Conservation (phyloP, 2,329 filamentous ascomycete genomes). For the Aureobasidium melanogenum region DNA sequence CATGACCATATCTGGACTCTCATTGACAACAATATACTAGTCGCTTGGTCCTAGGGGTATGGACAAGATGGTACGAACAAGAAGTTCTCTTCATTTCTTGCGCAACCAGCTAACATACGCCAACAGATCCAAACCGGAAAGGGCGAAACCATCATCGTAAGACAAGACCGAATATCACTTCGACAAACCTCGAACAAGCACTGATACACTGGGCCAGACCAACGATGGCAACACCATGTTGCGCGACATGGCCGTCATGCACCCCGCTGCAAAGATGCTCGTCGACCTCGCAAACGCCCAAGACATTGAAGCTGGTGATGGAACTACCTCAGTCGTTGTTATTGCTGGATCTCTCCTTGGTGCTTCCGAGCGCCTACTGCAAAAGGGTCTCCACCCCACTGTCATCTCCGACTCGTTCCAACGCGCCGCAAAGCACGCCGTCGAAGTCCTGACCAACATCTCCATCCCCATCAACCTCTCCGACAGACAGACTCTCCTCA, state of each 20-base stretch:
- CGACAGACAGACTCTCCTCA: slow-evolving; percentile 82
- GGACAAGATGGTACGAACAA: slow-evolving; percentile 76
- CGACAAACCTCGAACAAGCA: slow-evolving; percentile 2
- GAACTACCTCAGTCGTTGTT: slow-evolving; percentile 95
- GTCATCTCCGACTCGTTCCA: slow-evolving; percentile 98
- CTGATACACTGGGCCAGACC: slow-evolving; percentile 46
- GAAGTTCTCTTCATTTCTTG: slow-evolving; percentile 18
- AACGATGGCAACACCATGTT: slow-evolving; percentile 99
- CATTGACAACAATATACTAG: slow-evolving; percentile 23
- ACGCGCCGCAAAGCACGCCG: slow-evolving; percentile 79
- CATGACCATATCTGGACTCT: neutral
- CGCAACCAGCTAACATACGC: slow-evolving; percentile 13
- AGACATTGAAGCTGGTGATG: slow-evolving; percentile 96
- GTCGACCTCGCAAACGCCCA: slow-evolving; percentile 95
- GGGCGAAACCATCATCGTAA: slow-evolving; percentile 86
- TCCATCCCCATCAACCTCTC: slow-evolving; percentile 83
- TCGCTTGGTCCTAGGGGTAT: slow-evolving; percentile 93
- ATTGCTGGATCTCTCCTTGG: slow-evolving; percentile 92
- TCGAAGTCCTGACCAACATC: slow-evolving; percentile 88
- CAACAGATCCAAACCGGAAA: slow-evolving; percentile 77
- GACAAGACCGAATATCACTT: slow-evolving; percentile 16
- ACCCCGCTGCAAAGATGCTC: slow-evolving; percentile 98
- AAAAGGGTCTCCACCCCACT: slow-evolving; percentile 91
- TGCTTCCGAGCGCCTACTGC: slow-evolving; percentile 81
- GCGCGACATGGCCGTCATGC: slow-evolving; percentile 97